Evolutionary conservation across 768 basidiomycete species (phyloP).

Genomic region (Termitomyces titanicus): DNA sequence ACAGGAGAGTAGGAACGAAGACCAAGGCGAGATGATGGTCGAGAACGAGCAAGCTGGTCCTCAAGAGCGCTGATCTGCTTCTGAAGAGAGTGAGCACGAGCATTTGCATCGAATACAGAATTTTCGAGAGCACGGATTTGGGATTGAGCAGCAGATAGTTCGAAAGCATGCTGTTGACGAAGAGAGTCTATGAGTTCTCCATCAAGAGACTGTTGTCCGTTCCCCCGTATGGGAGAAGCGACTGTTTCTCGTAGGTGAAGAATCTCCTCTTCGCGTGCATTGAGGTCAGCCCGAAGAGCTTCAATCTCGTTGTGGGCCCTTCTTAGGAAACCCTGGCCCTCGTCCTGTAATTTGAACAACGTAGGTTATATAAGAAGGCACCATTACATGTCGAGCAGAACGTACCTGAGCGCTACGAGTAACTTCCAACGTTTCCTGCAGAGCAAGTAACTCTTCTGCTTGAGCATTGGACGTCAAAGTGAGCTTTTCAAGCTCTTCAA

Average conservation of each 20-base stretch:
- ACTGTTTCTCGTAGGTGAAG: slow-evolving; percentile 49
- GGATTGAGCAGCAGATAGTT: slow-evolving; percentile 76
- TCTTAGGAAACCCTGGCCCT: slow-evolving; percentile 60
- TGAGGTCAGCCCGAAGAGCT: slow-evolving; percentile 57
- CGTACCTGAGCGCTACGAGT: slow-evolving; percentile 34
- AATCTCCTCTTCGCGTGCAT: slow-evolving; percentile 63
- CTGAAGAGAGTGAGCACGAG: slow-evolving; percentile 61
- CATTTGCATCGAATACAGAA: slow-evolving; percentile 69
- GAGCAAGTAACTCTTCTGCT: slow-evolving; percentile 47
- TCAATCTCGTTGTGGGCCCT: slow-evolving; percentile 71
- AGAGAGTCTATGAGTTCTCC: slow-evolving; percentile 71
- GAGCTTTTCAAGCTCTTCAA: slow-evolving; percentile 59
- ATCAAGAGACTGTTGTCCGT: slow-evolving; percentile 54
- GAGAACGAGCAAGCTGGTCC: slow-evolving; percentile 55
- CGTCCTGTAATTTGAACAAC: slow-evolving; percentile 35
- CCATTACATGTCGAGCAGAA: slow-evolving; percentile 1
- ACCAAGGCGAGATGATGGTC: slow-evolving; percentile 37
- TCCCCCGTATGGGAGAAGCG: slow-evolving; percentile 35
- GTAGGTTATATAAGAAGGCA: neutral
- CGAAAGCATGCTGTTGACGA: slow-evolving; percentile 74
- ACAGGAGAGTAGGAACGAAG: slow-evolving; percentile 46
- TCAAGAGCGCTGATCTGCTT: slow-evolving; percentile 64
- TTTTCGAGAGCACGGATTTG: slow-evolving; percentile 77
- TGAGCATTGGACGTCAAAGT: slow-evolving; percentile 40
- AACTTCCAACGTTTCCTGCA: slow-evolving; percentile 53